phyloP scores from a whole-genome alignment of 1,139 yeast genomes.

The Geotrichum restrictum region DNA sequence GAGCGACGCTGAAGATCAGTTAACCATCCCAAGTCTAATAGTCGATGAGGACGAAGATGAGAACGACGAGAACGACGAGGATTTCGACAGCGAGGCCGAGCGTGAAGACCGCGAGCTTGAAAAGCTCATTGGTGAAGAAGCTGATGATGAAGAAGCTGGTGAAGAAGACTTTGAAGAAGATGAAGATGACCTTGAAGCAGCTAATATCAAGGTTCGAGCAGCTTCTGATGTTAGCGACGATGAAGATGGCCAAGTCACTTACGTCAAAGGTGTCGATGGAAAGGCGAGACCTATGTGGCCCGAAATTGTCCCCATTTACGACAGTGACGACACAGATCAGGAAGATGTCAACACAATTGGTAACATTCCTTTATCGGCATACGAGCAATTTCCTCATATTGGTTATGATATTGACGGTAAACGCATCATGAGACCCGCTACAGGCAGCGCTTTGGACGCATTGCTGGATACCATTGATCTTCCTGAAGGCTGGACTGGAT shows the following conservation, averaged over 20 bases:
- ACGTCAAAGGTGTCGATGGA: conserved; percentile 63
- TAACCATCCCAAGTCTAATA: conserved; percentile 2
- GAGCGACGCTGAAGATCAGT: conserved; percentile 8
- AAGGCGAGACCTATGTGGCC: conserved; percentile 71
- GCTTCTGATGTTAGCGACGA: conserved; percentile 17
- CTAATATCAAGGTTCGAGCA: conserved; percentile 25
- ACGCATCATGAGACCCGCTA: conserved; percentile 97
- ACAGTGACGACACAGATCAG: conserved; percentile 85
- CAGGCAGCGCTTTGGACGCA: conserved; percentile 89
- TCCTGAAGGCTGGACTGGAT: conserved; percentile 98
- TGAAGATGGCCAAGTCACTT: conserved; percentile 26
- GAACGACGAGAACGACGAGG: conserved; percentile 19
- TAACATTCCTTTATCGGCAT: conserved; percentile 84
- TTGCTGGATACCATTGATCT: conserved; percentile 83
- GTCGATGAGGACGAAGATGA: conserved; percentile 19
- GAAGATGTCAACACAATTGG: conserved; percentile 89
- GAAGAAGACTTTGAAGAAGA: conserved; percentile 22
- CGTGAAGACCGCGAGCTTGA: conserved; percentile 29
- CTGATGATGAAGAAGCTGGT: conserved; percentile 26
- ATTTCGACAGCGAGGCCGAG: conserved; percentile 28
- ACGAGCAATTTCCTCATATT: conserved; percentile 95
- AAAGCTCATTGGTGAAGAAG: conserved; percentile 28
- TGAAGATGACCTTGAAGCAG: conserved; percentile 24
- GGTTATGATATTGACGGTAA: conserved; percentile 97
- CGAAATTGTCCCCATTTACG: conserved; percentile 88